Evolutionary conservation across 805 yeast genomes (phyloP).

Genomic region (Ogataea zsoltii): DNA sequence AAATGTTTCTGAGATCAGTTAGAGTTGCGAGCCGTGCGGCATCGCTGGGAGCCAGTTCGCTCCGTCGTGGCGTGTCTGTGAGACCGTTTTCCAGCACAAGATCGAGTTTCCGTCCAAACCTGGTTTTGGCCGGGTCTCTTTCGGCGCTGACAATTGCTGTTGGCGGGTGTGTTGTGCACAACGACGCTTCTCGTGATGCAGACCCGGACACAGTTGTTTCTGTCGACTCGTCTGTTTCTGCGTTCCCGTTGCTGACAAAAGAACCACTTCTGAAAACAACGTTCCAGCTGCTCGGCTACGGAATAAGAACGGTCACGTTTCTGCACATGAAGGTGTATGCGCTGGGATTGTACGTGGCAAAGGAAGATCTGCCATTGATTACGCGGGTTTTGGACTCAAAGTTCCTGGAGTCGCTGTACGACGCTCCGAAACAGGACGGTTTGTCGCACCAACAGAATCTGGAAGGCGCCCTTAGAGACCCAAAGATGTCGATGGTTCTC

Average conservation of each 20-base stretch:
- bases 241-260: constrained; percentile 28
- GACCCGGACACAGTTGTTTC: constrained; percentile 16
- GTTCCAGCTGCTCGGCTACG: constrained; percentile 71
- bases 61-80: too few species aligned
- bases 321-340: constrained; percentile 83
- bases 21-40: too few species aligned
- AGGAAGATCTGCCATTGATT: constrained; percentile 49
- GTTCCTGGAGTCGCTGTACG: constrained; percentile 37
- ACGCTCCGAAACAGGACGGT: constrained; percentile 11
- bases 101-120: too few species aligned
- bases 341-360: constrained; percentile 75
- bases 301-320: constrained; percentile 83
- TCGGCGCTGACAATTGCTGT: constrained; percentile 4
- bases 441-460: constrained; percentile 42
- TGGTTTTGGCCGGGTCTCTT: background rate
- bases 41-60: too few species aligned
- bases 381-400: constrained; percentile 44
- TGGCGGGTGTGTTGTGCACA: constrained; percentile 4
- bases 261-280: constrained; percentile 24
- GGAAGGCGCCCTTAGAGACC: constrained; percentile 48
- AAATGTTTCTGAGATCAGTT: too few species aligned
- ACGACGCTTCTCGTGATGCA: constrained; percentile 13
- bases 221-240: constrained; percentile 31
- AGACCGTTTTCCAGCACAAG: too few species aligned
- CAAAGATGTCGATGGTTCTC: constrained; percentile 50